phyloP scores from a whole-genome alignment of 2,329 filamentous ascomycete genomes.

The Neophaeococcomyces mojaviensis region DNA sequence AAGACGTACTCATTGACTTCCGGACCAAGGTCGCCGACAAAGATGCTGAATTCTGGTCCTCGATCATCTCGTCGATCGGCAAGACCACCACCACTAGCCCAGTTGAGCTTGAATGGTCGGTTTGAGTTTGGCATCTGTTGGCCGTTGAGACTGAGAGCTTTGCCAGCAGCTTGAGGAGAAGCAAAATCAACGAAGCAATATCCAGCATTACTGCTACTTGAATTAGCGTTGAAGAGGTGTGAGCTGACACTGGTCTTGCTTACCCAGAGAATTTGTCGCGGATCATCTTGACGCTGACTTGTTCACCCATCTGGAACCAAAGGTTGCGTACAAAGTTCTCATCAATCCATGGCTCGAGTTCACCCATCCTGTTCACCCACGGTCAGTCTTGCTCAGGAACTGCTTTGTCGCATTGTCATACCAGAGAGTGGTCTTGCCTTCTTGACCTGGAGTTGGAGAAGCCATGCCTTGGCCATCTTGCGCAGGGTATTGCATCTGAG shows the following conservation, averaged over 20 bases:
- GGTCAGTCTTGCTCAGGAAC: slow-evolving; percentile 1
- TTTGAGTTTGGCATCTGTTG: slow-evolving; percentile 85
- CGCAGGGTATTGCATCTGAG: slow-evolving; percentile 46
- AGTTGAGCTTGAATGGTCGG: slow-evolving; percentile 97
- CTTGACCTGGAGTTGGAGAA: slow-evolving; percentile 40
- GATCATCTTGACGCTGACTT: slow-evolving; percentile 98
- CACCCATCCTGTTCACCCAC: slow-evolving; percentile 79
- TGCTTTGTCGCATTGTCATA: slow-evolving; percentile 27
- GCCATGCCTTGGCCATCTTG: slow-evolving; percentile 40
- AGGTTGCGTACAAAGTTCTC: slow-evolving; percentile 97
- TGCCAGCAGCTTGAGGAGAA: slow-evolving; percentile 73
- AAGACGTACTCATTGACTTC: slow-evolving; percentile 98
- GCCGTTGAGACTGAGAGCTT: slow-evolving; percentile 85
- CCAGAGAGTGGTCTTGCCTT: slow-evolving; percentile 52
- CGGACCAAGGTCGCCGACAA: slow-evolving; percentile 93
- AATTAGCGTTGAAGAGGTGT: slow-evolving; percentile 12
- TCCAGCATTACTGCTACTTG: slow-evolving; percentile 71
- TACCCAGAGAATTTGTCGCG: slow-evolving; percentile 98
- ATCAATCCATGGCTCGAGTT: slow-evolving; percentile 98
- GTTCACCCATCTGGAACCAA: slow-evolving; percentile 87
- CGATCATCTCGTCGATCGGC: slow-evolving; percentile 95
- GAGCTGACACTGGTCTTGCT: slow-evolving; percentile 25
- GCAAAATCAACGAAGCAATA: slow-evolving; percentile 98
- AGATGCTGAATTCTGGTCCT: slow-evolving; percentile 93
- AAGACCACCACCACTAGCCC: slow-evolving; percentile 92